These are phyloP conservation scores for Circinella minor DNA, from an alignment of 371 early-diverging fungal genomes.

Conservation along the genomic window DNA sequence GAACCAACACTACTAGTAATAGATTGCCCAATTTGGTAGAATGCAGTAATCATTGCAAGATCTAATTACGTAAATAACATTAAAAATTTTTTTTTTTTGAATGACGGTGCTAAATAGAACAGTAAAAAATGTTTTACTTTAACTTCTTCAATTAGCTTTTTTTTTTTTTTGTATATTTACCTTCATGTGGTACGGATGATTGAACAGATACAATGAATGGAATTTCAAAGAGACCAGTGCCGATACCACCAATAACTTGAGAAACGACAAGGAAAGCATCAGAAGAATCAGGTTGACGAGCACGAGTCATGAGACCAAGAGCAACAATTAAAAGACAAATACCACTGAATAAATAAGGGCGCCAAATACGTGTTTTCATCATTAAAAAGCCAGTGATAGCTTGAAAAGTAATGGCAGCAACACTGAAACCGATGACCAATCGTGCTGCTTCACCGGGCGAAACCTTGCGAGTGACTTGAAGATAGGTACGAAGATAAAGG, in stretches of 20 bases:
- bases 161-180: conserved; percentile 16
- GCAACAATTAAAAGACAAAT: conserved; percentile 60
- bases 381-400: conserved; percentile 39
- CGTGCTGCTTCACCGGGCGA: conserved; percentile 22
- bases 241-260: conserved; percentile 46
- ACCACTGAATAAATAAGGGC: conserved; percentile 59
- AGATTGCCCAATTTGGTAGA: conserved; percentile 39
- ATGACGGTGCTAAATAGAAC: no score
- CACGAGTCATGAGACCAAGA: conserved; percentile 51
- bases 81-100: no score
- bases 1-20: conserved; percentile 29
- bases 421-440: conserved; percentile 44
- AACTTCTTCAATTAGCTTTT: no score
- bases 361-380: conserved; percentile 48
- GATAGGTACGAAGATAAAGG: conserved; percentile 43
- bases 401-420: conserved; percentile 34
- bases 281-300: conserved; percentile 43
- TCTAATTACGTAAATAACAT: conserved; percentile 23
- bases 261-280: conserved; percentile 40
- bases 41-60: conserved; percentile 42
- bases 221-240: conserved; percentile 42
- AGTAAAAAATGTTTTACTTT: no score
- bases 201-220: conserved; percentile 45
- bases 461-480: conserved; percentile 47
- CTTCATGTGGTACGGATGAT: conserved; percentile 44